Evolutionary conservation across 768 basidiomycete genomes (phyloP).

Genomic region (Hygrophorus russula): DNA sequence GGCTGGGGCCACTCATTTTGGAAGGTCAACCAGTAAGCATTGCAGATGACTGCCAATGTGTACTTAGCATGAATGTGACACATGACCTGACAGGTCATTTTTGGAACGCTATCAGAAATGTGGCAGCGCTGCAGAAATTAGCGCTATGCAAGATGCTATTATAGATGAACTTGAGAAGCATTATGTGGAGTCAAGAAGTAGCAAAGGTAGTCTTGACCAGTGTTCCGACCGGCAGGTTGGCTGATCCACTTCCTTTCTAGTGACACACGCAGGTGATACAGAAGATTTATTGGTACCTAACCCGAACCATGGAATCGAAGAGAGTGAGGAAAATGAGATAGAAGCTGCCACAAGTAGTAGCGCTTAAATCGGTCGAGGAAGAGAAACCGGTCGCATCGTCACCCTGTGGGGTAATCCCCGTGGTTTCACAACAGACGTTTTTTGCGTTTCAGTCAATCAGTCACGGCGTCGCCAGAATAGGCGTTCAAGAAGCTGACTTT

Average conservation of each 20-base stretch:
- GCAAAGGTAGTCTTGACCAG: conserved; percentile 29
- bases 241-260: conserved; percentile 8
- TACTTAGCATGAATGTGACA: background rate
- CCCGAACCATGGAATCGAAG: conserved; percentile 39
- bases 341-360: no score
- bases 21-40: conserved; percentile 64
- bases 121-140: conserved; percentile 44
- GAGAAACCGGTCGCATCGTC: no score
- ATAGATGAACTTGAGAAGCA: conserved; percentile 56
- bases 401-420: no score
- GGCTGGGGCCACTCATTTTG: conserved; percentile 89
- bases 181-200: conserved; percentile 45
- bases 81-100: conserved; percentile 30
- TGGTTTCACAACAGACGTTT: no score
- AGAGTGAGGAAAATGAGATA: no score
- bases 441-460: no score
- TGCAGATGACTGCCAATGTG: no score
- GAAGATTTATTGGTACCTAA: conserved; percentile 61
- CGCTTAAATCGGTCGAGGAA: no score
- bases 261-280: conserved; percentile 20
- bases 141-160: conserved; percentile 50
- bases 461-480: no score
- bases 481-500: no score
- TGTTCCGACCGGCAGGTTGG: background rate
- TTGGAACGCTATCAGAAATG: conserved; percentile 74